Conservation (phyloP, 2,329 filamentous ascomycete species). For the Pleoardoris graminearum region DNA sequence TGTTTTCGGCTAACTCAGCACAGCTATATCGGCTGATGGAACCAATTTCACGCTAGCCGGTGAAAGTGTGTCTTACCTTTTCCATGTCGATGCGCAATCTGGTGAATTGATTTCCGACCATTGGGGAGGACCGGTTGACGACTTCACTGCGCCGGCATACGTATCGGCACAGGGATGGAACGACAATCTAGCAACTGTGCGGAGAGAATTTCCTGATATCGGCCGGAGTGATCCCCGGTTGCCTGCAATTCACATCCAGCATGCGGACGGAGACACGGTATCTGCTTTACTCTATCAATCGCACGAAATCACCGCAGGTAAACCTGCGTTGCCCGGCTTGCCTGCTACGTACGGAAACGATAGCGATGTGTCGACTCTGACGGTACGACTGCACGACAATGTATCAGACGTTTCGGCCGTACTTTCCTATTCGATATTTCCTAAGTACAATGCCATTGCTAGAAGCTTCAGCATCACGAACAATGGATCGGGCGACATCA, state of each 20-base stretch:
- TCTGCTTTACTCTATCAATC: constrained; percentile 62
- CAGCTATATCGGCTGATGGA: constrained; percentile 59
- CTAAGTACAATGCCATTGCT: constrained; percentile 62
- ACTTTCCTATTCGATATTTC: constrained; percentile 66
- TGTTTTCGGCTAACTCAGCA: constrained; percentile 6
- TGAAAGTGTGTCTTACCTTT: constrained; percentile 62
- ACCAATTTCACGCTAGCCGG: constrained; percentile 62
- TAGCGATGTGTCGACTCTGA: constrained; percentile 61
- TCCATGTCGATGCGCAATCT: constrained; percentile 61
- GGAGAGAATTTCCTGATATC: constrained; percentile 66
- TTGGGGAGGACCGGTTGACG: constrained; percentile 61
- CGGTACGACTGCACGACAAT: constrained; percentile 62
- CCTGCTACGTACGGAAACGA: constrained; percentile 63
- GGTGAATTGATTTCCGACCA: constrained; percentile 64
- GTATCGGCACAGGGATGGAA: constrained; percentile 58
- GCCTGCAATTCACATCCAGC: constrained; percentile 64
- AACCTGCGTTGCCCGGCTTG: constrained; percentile 59
- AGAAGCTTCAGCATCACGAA: constrained; percentile 66
- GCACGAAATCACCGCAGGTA: constrained; percentile 59
- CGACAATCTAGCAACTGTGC: constrained; percentile 53
- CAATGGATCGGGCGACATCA: constrained; percentile 56
- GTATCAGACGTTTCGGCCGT: constrained; percentile 62
- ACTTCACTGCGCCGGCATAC: constrained; percentile 53
- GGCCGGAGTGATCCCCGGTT: constrained; percentile 66
- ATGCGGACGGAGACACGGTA: constrained; percentile 62